Evolutionary conservation across 805 yeast species (phyloP), one percentile per base, ranked within the genome.

Genomic region (Wickerhamiella galacta): DNA sequence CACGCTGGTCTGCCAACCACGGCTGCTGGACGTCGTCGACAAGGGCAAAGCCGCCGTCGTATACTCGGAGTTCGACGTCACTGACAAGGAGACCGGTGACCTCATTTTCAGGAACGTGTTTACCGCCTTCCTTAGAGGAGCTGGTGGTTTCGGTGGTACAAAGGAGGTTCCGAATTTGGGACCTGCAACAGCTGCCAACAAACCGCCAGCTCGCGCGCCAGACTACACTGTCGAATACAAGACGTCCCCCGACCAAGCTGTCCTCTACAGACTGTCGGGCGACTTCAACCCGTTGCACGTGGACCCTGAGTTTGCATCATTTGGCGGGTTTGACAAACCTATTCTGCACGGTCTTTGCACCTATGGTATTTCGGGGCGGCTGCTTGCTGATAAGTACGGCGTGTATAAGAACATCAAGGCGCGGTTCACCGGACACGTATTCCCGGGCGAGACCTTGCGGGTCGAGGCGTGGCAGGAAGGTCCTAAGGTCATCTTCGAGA

Each of bases 261-360:
- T 93, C 3, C 57, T 85, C 35, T 87, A 87, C 62, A 71, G 98
- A 54, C 63, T 87, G 39, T 75, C 87, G 39, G 96, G 95, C 34
- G 98, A 87, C 62, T 75, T 74, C 56, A 87, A 87, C 57, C 98
- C 98, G 39, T 67, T 87, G 46, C 98, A 85, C 61, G 75, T 87
- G 52, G 96, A 87, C 59, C 95, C 96, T 14, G 63, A 54, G 20
- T 77, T 85, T 57, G 95, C 96, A 11, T 70, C 74, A 41, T 79
- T 79, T 36, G 95, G 87, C 30, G 77, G 76, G 39, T 87, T 87
- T 54, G 72, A 72, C 31, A 60, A 62, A 35, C 98, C 98, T 31
- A 87, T 87, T 45, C 66, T 87, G 43, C 98, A 87, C 58, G 98
- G 98, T 27, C 67, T 87, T 57, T 78, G 92, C 49, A 68, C 80